These are phyloP conservation scores for Echinosophora koreensis DNA, from an alignment of 306 rosid genomes.

Conservation along the genomic window DNA sequence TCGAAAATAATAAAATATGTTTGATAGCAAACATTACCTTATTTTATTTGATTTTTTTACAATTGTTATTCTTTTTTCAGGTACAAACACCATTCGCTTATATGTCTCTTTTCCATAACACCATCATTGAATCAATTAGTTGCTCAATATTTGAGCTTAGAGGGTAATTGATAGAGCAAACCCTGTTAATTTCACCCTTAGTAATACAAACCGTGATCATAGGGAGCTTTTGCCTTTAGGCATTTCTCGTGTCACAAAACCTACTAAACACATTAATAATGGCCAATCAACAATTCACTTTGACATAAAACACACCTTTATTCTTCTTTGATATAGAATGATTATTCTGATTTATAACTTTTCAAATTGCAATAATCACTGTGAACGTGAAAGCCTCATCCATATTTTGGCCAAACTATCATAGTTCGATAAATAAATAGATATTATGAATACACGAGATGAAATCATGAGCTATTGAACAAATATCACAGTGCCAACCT, in stretches of 20 bases:
- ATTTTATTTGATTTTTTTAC: background rate
- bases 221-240: slow-evolving; percentile 10
- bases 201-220: slow-evolving; percentile 43
- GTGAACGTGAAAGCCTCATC: slow-evolving; percentile 20
- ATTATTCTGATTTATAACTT: slow-evolving; percentile 36
- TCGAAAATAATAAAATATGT: too few species aligned
- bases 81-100: background rate
- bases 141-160: slow-evolving; percentile 32
- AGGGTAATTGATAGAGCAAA: slow-evolving; percentile 17
- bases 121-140: slow-evolving; percentile 35
- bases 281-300: slow-evolving; percentile 30
- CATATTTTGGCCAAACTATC: slow-evolving; percentile 42
- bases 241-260: background rate
- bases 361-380: slow-evolving; percentile 46
- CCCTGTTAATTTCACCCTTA: background rate
- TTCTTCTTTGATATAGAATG: slow-evolving; percentile 23
- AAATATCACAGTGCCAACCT: slow-evolving; percentile 19
- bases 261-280: background rate
- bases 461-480: slow-evolving; percentile 37
- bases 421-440: slow-evolving; percentile 9
- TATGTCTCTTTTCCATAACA: slow-evolving; percentile 9
- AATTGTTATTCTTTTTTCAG: background rate
- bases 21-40: background rate
- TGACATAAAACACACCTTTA: slow-evolving; percentile 25
- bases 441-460: slow-evolving; percentile 18